Percentiles rank a stretch among this genome's conserved stretches.
Conservation (phyloP, 83 land plant species). For the Larix sibirica region DNA sequence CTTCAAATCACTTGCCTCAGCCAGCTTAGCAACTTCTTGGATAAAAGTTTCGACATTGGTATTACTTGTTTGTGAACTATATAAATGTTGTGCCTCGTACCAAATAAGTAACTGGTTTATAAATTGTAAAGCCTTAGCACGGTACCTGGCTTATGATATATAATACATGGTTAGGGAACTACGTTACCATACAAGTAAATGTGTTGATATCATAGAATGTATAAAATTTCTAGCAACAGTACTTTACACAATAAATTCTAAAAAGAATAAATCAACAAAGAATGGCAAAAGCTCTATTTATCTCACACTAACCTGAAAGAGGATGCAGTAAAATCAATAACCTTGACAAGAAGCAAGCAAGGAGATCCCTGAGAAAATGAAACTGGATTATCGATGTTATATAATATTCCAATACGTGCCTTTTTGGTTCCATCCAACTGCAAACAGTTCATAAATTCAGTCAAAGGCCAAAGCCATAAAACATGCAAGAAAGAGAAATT, state of each 20-base stretch:
- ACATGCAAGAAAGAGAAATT: constrained; percentile 15
- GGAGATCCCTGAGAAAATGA: constrained; percentile 16
- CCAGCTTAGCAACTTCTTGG: constrained; percentile 60
- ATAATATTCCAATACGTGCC: constrained; percentile 77
- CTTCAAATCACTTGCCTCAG: constrained; percentile 65
- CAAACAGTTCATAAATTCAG: constrained; percentile 11
- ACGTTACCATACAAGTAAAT: not conserved
- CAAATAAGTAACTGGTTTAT: constrained; percentile 61
- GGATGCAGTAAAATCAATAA: constrained; percentile 45
- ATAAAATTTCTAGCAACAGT: not conserved
- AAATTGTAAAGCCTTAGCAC: constrained; percentile 58
- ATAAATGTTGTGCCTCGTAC: constrained; percentile 38
- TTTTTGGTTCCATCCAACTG: constrained; percentile 72
- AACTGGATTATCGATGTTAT: constrained; percentile 26
- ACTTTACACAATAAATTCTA: not conserved
- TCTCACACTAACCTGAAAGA: constrained; percentile 40
- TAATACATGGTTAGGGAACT: not conserved
- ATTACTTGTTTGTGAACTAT: constrained; percentile 27
- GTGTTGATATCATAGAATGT: not conserved
- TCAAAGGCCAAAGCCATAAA: not conserved
- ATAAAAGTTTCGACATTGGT: constrained; percentile 38
- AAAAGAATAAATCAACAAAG: not conserved
- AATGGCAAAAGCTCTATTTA: not conserved
- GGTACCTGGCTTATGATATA: not conserved
- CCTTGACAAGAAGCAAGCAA: constrained; percentile 42